Base-by-base conservation (phyloP, 495 filamentous ascomycete species). In the Tuber indicum region DNA sequence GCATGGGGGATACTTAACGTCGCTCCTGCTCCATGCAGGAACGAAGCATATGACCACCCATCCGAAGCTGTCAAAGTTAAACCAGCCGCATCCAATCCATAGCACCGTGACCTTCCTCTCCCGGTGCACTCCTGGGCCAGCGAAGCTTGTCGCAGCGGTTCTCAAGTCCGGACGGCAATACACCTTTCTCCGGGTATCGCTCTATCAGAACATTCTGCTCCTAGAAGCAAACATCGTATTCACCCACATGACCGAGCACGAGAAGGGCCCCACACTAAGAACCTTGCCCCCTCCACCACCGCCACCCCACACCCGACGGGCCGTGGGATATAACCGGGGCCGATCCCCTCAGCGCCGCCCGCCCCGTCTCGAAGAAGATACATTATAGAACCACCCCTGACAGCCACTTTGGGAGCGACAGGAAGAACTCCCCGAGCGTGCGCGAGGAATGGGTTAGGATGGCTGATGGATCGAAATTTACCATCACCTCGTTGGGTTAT, bases 81-180 rank as follows among this genome's bases (percentile, higher is more conserved):
- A 89, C 80, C 90, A 91, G 85, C 86, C 89, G 45, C 85, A 91
- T 85, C 83, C 89, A 78, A 83, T 92, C 76, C 81, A 90, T 80
- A 80, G 92, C 21, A 91, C 94, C 80, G 89, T 93, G 71, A 88
- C 91, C 69, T 96, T 92, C 85, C 87, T 93, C 26, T 88, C 89
- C 5, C 90, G 92, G 75, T 93, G 91, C 4, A 84, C 89, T 47
- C 85, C 84, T 7, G 92, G 92, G 2, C 88, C 89, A 0, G 91
- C 89, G 10, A 83, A 85, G 1, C 87, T 96, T 76, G 86, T 86
- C n/a, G 87, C 96, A 62, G 86, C 90, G 73, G 91, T 94, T 77
- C 85, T 89, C 47, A 96, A 96, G 83, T 85, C 92, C n/a, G 92
- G 93, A 66, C 84, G 88, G 0, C 89, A 91, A 75, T 88, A 91